Percentiles rank a stretch among this genome's conserved stretches.
Evolutionary conservation across 2,329 filamentous ascomycete species (phyloP).

Genomic region (Achaetomium macrosporum): DNA sequence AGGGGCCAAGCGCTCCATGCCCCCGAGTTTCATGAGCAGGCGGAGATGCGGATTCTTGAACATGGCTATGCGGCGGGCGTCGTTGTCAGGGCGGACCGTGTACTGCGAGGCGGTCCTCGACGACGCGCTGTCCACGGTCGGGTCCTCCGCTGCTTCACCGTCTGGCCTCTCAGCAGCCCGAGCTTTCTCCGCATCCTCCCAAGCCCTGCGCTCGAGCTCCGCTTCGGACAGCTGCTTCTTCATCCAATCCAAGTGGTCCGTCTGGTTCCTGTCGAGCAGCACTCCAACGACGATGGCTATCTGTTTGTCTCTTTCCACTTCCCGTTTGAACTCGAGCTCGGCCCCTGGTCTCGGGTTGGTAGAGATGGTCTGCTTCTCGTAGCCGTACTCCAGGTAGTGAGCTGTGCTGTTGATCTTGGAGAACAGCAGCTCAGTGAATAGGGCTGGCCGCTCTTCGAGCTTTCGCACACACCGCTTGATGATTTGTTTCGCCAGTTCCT

Average conservation of each 20-base stretch:
- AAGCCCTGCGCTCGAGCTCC: slow-evolving; percentile 66
- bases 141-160: slow-evolving; percentile 24
- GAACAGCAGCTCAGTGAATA: slow-evolving; percentile 89
- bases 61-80: slow-evolving; percentile 64
- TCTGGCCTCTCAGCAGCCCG: slow-evolving; percentile 28
- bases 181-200: slow-evolving; percentile 66
- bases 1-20: slow-evolving; percentile 55
- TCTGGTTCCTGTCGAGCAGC: slow-evolving; percentile 72
- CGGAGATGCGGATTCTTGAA: slow-evolving; percentile 87
- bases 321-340: slow-evolving; percentile 75
- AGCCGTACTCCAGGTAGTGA: slow-evolving; percentile 85
- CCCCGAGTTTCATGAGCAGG: slow-evolving; percentile 72
- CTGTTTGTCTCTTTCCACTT: slow-evolving; percentile 62
- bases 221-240: slow-evolving; percentile 64
- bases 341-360: slow-evolving; percentile 63
- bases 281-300: slow-evolving; percentile 75
- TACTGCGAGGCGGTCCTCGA: slow-evolving; percentile 43
- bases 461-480: slow-evolving; percentile 77
- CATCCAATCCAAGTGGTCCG: slow-evolving; percentile 74
- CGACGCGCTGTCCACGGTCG: slow-evolving; percentile 25
- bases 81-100: slow-evolving; percentile 56
- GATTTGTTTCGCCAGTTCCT: slow-evolving; percentile 79
- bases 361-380: slow-evolving; percentile 68
- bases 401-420: slow-evolving; percentile 81
- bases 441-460: slow-evolving; percentile 74